These are phyloP conservation scores for Trichosporon sp. DNA, from an alignment of 1,284 basidiomycete species.

Conservation along the genomic window DNA sequence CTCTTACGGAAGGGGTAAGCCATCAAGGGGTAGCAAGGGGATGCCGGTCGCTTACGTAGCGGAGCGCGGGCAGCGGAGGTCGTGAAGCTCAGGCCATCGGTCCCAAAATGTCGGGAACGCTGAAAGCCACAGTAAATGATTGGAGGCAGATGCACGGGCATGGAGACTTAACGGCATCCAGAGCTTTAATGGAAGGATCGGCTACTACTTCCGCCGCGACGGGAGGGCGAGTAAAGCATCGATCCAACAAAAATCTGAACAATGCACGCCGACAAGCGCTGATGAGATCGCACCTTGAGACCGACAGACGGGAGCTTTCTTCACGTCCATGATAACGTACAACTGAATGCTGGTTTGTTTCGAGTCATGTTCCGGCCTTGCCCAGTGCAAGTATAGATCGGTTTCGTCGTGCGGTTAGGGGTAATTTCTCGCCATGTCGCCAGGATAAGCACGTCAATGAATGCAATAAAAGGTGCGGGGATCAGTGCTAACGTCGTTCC, in stretches of 20 bases:
- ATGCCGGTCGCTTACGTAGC: background rate
- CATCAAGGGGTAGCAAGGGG: background rate
- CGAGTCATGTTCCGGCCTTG: background rate
- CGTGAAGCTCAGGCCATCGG: background rate
- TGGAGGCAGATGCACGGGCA: background rate
- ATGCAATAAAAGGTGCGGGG: background rate
- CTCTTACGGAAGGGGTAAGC: constrained; percentile 5
- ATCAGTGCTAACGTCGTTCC: background rate
- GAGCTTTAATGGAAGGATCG: background rate
- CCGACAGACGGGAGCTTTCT: background rate
- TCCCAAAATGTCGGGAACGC: background rate
- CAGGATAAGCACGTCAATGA: background rate
- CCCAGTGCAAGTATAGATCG: background rate
- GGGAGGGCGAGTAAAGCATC: background rate
- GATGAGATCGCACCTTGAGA: background rate
- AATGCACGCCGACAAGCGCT: background rate
- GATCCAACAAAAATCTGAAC: background rate
- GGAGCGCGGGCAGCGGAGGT: background rate
- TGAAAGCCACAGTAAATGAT: background rate
- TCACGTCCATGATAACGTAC: background rate
- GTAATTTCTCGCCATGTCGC: background rate
- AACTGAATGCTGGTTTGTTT: background rate
- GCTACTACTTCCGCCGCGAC: background rate
- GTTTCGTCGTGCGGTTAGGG: background rate
- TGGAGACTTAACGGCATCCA: background rate